Evolutionary conservation across 2,329 filamentous ascomycete genomes (phyloP).

Genomic region (Fusarium napiforme): DNA sequence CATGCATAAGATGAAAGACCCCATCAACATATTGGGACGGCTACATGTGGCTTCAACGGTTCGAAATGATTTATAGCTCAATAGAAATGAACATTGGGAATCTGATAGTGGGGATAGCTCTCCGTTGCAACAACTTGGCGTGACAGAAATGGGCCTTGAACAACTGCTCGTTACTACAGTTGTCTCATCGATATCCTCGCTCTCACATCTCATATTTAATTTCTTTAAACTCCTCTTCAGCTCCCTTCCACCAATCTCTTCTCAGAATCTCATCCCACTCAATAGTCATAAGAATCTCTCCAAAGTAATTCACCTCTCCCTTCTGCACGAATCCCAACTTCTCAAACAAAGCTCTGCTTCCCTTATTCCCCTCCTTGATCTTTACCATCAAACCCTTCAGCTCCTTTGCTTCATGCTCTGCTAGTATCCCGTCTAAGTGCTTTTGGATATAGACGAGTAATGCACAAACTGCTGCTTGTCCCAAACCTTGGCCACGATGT

Average conservation of each 20-base stretch:
- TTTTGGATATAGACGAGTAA: slow-evolving; percentile 76
- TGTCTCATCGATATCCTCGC: neutral
- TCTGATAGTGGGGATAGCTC: no score
- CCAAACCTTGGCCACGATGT: slow-evolving; percentile 71
- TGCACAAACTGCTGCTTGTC: slow-evolving; percentile 70
- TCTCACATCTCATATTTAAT: slow-evolving; percentile 31
- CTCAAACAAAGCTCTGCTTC: slow-evolving; percentile 63
- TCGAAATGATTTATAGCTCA: no score
- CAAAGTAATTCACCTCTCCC: slow-evolving; percentile 69
- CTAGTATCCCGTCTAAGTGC: slow-evolving; percentile 65
- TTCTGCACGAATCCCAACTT: slow-evolving; percentile 62
- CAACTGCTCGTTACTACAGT: neutral
- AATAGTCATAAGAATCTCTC: slow-evolving; percentile 65
- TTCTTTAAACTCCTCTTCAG: slow-evolving; percentile 36
- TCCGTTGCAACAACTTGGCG: neutral
- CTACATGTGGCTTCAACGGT: neutral
- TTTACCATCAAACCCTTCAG: slow-evolving; percentile 62
- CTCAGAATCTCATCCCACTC: slow-evolving; percentile 44
- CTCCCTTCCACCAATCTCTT: slow-evolving; percentile 40
- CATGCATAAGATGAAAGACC: neutral
- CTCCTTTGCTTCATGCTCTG: slow-evolving; percentile 50
- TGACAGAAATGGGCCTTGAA: neutral
- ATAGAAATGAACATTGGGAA: no score
- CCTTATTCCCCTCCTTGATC: slow-evolving; percentile 66
- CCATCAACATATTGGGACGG: accelerated